Evolutionary conservation across 2,329 filamentous ascomycete species (phyloP).

Genomic region (Monosporascus sp.): DNA sequence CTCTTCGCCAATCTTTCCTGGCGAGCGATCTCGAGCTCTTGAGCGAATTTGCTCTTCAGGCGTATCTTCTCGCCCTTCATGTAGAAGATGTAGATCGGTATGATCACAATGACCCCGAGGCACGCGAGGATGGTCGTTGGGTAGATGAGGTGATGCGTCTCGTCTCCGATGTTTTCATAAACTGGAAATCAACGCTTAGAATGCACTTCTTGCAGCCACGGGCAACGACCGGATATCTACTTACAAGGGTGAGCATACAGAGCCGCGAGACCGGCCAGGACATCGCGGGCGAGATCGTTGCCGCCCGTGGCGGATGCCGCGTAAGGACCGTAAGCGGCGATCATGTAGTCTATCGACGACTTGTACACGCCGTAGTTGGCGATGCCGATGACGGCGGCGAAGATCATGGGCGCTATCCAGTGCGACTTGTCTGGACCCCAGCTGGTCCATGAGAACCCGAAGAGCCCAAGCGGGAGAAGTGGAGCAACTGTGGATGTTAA

Average conservation of each 20-base stretch:
- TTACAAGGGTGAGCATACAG: no score
- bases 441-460: conserved; percentile 66
- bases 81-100: conserved; percentile 52
- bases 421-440: conserved; percentile 51
- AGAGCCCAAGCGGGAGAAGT: conserved; percentile 60
- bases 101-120: conserved; percentile 42
- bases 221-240: no score
- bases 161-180: no score
- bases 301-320: conserved; percentile 71
- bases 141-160: conserved; percentile 19
- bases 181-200: no score
- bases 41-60: conserved; percentile 42
- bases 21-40: not conserved
- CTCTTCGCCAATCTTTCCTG: no score
- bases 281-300: conserved; percentile 69
- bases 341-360: conserved; percentile 75
- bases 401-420: conserved; percentile 66
- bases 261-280: conserved; percentile 58
- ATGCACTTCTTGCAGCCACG: no score
- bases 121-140: conserved; percentile 47
- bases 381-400: conserved; percentile 62
- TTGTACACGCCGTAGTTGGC: conserved; percentile 73
- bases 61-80: conserved; percentile 48
- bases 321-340: conserved; percentile 68
- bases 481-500: conserved; percentile 32